Percentiles rank a stretch among this genome's conserved stretches.
These are phyloP conservation scores for Candida hungchunana DNA, from an alignment of 805 yeast genomes.

Conservation along the genomic window DNA sequence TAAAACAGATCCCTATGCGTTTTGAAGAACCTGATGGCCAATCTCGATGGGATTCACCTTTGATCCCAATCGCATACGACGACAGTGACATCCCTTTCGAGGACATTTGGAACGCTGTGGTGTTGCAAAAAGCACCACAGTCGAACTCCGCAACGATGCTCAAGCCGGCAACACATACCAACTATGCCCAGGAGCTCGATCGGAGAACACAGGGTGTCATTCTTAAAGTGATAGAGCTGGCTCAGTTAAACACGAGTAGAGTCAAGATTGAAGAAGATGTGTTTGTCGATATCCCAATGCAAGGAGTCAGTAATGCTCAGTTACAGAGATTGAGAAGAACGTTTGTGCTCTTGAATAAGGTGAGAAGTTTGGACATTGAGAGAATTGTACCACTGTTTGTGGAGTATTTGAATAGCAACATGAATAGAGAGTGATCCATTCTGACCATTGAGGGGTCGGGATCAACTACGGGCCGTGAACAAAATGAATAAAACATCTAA, in stretches of 20 bases:
- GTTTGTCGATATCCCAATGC: slow-evolving; percentile 58
- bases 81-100: slow-evolving; percentile 56
- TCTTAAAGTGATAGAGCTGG: slow-evolving; percentile 56
- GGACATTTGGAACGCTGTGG: slow-evolving; percentile 61
- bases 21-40: slow-evolving; percentile 90
- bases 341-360: slow-evolving; percentile 73
- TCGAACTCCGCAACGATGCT: slow-evolving; percentile 84
- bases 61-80: slow-evolving; percentile 60
- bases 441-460: too few relatives aligned
- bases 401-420: slow-evolving; percentile 66
- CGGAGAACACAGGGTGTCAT: slow-evolving; percentile 63
- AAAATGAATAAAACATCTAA: too few relatives aligned
- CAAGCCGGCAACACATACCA: slow-evolving; percentile 72
- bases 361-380: slow-evolving; percentile 66
- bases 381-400: slow-evolving; percentile 71
- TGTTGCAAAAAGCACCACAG: slow-evolving; percentile 49
- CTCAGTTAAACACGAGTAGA: slow-evolving; percentile 41
- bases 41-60: slow-evolving; percentile 92
- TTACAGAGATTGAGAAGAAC: slow-evolving; percentile 81
- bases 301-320: slow-evolving; percentile 63
- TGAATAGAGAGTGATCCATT: slow-evolving; percentile 22
- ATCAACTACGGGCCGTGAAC: too few relatives aligned
- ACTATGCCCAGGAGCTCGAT: slow-evolving; percentile 77
- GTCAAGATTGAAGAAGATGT: slow-evolving; percentile 39
- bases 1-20: slow-evolving; percentile 70